Base-by-base conservation (phyloP, 805 yeast genomes). In the Suhomyces pyralidae region DNA sequence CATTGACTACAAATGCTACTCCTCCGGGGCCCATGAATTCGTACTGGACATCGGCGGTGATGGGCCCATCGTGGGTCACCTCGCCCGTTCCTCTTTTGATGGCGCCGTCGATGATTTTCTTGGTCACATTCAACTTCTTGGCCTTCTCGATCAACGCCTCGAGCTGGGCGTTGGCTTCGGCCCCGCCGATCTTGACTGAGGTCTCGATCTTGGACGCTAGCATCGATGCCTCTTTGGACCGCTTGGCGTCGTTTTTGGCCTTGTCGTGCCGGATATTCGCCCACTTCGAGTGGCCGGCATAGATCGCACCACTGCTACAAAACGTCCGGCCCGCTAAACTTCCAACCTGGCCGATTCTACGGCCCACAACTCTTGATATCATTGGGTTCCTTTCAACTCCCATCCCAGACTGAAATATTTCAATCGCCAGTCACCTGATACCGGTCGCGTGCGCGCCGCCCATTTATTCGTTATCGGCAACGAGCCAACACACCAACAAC, bases 1-100 rank as follows among this genome's bases (percentile, higher is more conserved):
- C 92, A 62, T 90, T 96, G 4, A 93, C 83, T 3, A 93, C 80
- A 45, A 91, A 76, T 0, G 97, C 88, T 2, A 89, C 89, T 2
- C 97, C 97, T 1, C 92, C 96, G 0, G 97, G 97, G 0, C 93
- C 97, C 67, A 91, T 76, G 14, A 94, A 96, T 66, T 94, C 98
- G 68, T 92, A 94, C 9, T 81, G 66, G 28, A 85, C 88, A 12
- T 71, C 79, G 14, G 62, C 53, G 10, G 78, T 67, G 24, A 69
- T 68, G 26, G 76, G 76, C 3, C 76, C 77, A 26, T 77, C 73
- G 30, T 73, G 77, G 36, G 76, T 70, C 26, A 79, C 73, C 47
- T 82, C 84, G 0, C 96, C 97, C 1, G 85, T 77, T 15, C 93
- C 97, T 66, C 97, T 81, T 61, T 86, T 86, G 51, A 93, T 79